These are phyloP conservation scores for Fraxinus pennsylvanica DNA, from an alignment of 257 asterid genomes.

Conservation along the genomic window DNA sequence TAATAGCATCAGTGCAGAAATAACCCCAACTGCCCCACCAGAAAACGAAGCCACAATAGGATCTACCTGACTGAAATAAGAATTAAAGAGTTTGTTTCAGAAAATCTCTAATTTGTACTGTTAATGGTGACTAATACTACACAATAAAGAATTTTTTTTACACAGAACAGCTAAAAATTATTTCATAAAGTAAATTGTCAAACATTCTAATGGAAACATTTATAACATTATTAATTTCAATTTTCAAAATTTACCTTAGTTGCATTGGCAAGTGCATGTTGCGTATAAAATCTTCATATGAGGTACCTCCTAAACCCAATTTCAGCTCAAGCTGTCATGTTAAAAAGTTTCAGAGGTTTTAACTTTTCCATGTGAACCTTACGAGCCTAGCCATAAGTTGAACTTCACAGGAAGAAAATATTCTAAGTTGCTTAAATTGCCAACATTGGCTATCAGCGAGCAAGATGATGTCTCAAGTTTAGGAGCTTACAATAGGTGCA, in stretches of 20 bases:
- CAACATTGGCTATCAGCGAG: neutral
- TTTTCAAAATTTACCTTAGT: constrained; percentile 52
- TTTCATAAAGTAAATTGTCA: neutral
- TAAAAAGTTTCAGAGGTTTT: constrained; percentile 26
- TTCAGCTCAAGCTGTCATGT: constrained; percentile 78
- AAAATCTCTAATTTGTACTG: constrained; percentile 8
- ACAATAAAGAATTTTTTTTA: constrained; percentile 8
- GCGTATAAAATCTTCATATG: constrained; percentile 73
- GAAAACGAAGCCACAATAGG: constrained; percentile 95
- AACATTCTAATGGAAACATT: neutral
- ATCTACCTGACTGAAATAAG: constrained; percentile 78
- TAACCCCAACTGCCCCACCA: constrained; percentile 98
- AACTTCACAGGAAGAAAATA: neutral
- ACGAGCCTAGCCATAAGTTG: neutral
- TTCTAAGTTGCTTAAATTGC: neutral
- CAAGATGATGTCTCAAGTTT: constrained; percentile 6
- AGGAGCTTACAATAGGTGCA: constrained; percentile 82
- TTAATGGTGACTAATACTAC: neutral
- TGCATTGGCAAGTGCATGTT: constrained; percentile 85
- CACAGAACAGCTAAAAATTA: neutral
- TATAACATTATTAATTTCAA: constrained; percentile 8
- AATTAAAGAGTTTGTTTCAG: constrained; percentile 6
- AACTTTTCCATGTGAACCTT: constrained; percentile 5
- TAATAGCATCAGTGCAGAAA: constrained; percentile 76
- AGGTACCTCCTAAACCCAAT: constrained; percentile 86